Conservation (phyloP, 345 rosid species). For the Tarenaya hassleriana region DNA sequence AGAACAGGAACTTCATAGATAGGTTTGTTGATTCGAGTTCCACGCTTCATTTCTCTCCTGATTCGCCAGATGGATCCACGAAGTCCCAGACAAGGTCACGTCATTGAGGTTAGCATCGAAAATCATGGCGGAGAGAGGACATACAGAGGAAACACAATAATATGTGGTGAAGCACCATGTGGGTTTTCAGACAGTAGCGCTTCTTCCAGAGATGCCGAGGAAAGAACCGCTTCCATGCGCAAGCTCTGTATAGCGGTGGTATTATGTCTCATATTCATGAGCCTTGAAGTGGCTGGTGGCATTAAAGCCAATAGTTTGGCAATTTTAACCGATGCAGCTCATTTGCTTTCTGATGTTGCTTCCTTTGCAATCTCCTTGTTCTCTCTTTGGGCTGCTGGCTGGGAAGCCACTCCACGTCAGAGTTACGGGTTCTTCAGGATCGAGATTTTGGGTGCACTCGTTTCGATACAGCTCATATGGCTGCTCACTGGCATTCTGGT, state of each 20-base stretch:
- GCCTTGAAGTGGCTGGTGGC: slow-evolving; percentile 64
- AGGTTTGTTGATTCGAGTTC: neutral
- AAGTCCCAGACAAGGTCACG: slow-evolving; percentile 32
- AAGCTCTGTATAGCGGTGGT: slow-evolving; percentile 54
- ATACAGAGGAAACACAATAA: too few relatives aligned
- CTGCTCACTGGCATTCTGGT: slow-evolving; percentile 70
- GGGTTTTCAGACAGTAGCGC: slow-evolving; percentile 52
- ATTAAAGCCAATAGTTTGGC: slow-evolving; percentile 71
- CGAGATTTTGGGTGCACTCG: slow-evolving; percentile 69
- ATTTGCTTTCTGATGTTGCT: slow-evolving; percentile 71
- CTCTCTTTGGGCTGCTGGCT: slow-evolving; percentile 71
- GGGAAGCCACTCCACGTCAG: slow-evolving; percentile 71
- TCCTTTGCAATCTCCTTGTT: slow-evolving; percentile 67
- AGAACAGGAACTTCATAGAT: too few relatives aligned
- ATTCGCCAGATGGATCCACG: slow-evolving; percentile 48
- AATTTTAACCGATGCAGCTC: slow-evolving; percentile 70
- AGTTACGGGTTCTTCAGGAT: slow-evolving; percentile 66
- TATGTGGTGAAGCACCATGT: slow-evolving; percentile 61
- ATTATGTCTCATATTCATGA: slow-evolving; percentile 61
- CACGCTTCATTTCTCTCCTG: neutral
- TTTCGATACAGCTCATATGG: slow-evolving; percentile 74
- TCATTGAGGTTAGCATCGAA: slow-evolving; percentile 44
- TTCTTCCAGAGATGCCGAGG: slow-evolving; percentile 49
- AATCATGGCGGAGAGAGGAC: slow-evolving; percentile 26
- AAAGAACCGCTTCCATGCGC: slow-evolving; percentile 50